Evolutionary conservation across 2,329 filamentous ascomycete genomes (phyloP).

Genomic region (Ceratocystiopsis sp.): DNA sequence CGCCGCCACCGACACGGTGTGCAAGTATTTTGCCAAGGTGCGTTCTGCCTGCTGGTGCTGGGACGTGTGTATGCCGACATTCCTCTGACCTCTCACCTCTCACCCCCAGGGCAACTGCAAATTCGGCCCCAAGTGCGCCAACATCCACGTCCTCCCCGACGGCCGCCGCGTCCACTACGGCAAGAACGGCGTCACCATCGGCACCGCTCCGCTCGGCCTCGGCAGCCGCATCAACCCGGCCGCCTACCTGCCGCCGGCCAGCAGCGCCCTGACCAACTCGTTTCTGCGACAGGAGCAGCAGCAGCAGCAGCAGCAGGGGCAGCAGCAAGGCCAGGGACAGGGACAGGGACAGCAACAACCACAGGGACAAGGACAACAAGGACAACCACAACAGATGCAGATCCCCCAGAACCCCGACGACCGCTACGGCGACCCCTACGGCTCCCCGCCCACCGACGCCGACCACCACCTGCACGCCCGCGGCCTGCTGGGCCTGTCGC

Average conservation of each 20-base stretch:
- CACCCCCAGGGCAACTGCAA: conserved; percentile 78
- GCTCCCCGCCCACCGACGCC: conserved; percentile 50
- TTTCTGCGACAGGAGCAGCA: conserved; percentile 40
- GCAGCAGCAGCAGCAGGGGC: conserved; percentile 8
- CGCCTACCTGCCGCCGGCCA: conserved; percentile 46
- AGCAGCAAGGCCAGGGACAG: too few species aligned
- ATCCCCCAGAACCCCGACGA: conserved; percentile 15
- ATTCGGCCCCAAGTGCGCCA: conserved; percentile 93
- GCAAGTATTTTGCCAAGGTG: conserved; percentile 99
- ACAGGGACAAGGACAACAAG: conserved; percentile 10
- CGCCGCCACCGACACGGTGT: conserved; percentile 68
- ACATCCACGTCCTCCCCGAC: conserved; percentile 88
- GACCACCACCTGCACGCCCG: conserved; percentile 39
- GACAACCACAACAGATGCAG: conserved; percentile 14
- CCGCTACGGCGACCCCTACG: conserved; percentile 39
- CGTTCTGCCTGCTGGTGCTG: conserved; percentile 10
- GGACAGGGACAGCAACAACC: conserved; percentile 20
- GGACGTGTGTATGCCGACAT: neutral
- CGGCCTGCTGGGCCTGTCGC: conserved; percentile 61
- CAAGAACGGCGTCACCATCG: conserved; percentile 51
- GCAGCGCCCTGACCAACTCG: conserved; percentile 55
- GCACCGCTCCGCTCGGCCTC: conserved; percentile 36
- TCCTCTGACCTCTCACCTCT: neutral
- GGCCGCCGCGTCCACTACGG: conserved; percentile 77
- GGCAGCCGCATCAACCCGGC: conserved; percentile 52